Evolutionary conservation across 208 protist species (phyloP).

Genomic region (Vickermania spadyakhi): DNA sequence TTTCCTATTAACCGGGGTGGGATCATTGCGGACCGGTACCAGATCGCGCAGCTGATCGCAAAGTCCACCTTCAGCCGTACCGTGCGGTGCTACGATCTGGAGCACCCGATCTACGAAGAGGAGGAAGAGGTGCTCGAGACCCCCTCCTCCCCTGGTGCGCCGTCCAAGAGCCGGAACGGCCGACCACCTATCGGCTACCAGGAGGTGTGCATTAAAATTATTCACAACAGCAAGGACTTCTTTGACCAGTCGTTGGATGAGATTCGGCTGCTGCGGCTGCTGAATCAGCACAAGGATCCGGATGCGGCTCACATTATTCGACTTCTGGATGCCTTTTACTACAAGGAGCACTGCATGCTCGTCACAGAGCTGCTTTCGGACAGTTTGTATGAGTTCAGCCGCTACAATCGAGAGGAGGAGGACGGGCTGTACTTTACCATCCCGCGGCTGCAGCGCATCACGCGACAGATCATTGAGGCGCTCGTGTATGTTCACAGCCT

Average conservation of each 20-base stretch:
- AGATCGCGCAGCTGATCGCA: slow-evolving; percentile 92
- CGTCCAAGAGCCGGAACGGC: slow-evolving; percentile 5
- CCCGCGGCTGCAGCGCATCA: slow-evolving; percentile 82
- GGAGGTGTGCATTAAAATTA: slow-evolving; percentile 95
- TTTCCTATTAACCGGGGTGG: slow-evolving; percentile 85
- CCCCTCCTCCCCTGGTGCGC: neutral
- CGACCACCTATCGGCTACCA: slow-evolving; percentile 46
- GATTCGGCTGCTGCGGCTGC: slow-evolving; percentile 91
- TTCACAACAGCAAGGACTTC: slow-evolving; percentile 97
- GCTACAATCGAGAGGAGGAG: slow-evolving; percentile 89
- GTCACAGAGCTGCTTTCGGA: slow-evolving; percentile 94
- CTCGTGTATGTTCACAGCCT: slow-evolving; percentile 91
- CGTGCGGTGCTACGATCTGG: slow-evolving; percentile 91
- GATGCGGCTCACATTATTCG: slow-evolving; percentile 87
- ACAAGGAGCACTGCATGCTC: slow-evolving; percentile 96
- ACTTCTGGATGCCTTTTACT: slow-evolving; percentile 94
- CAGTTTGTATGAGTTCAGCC: slow-evolving; percentile 96
- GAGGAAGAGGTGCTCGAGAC: slow-evolving; percentile 16
- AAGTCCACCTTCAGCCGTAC: slow-evolving; percentile 92
- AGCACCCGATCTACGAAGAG: slow-evolving; percentile 72
- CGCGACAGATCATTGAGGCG: slow-evolving; percentile 74
- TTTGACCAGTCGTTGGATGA: slow-evolving; percentile 97
- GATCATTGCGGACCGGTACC: slow-evolving; percentile 90
- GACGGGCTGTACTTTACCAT: slow-evolving; percentile 91
- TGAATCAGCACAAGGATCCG: slow-evolving; percentile 87